phyloP scores from a whole-genome alignment of 2,329 filamentous ascomycete species.

The Diaporthe destruens region DNA sequence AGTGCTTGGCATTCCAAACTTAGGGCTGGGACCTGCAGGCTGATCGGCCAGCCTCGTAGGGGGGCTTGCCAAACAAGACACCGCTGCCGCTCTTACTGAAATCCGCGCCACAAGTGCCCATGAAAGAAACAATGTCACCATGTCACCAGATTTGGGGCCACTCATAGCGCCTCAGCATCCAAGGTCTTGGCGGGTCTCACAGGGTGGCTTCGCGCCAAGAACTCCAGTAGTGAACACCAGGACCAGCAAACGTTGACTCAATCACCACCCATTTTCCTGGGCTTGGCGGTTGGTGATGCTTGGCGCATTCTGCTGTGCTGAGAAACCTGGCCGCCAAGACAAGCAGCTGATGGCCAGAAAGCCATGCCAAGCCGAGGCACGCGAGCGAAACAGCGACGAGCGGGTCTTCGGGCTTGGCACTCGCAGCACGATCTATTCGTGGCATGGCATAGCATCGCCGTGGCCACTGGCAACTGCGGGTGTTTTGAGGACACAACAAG shows the following conservation, averaged over 20 bases:
- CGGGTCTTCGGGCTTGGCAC: constrained; percentile 30
- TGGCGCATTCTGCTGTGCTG: background rate
- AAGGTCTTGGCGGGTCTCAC: constrained; percentile 33
- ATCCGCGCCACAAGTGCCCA: background rate
- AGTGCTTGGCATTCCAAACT: constrained; percentile 28
- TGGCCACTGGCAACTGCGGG: constrained; percentile 22
- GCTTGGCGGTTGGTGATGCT: constrained; percentile 34
- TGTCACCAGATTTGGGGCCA: background rate
- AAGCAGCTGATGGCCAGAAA: constrained; percentile 26
- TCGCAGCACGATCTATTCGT: constrained; percentile 25
- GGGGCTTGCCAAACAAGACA: constrained; percentile 19
- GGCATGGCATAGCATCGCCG: constrained; percentile 15
- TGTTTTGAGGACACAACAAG: background rate
- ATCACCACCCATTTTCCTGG: constrained; percentile 14
- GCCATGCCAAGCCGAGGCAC: constrained; percentile 22
- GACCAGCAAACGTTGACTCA: constrained; percentile 20
- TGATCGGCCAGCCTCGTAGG: constrained; percentile 15
- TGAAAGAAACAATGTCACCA: constrained; percentile 8
- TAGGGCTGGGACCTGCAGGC: constrained; percentile 34
- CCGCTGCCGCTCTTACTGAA: constrained; percentile 10
- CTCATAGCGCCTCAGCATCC: constrained; percentile 16
- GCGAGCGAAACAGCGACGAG: constrained; percentile 30
- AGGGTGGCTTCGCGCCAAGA: constrained; percentile 25
- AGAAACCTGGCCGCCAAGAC: constrained; percentile 24
- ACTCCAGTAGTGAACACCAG: background rate